Evolutionary conservation across 75 land plant species (phyloP).

Genomic region (Selaginella moellendorffii): DNA sequence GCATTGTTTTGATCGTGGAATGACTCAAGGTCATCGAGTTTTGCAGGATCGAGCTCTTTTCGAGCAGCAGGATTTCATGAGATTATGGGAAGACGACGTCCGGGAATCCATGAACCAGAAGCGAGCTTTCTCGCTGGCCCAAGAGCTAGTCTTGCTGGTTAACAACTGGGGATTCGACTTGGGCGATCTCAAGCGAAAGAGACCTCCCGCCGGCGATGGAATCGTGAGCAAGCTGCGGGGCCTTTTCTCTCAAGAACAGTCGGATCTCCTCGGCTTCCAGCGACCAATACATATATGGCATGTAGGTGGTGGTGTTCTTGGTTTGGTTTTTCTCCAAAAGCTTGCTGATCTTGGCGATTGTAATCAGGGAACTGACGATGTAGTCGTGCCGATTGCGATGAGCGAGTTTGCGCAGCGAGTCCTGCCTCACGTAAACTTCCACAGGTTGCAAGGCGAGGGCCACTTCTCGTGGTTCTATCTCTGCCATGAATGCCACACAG

Average conservation of each 20-base stretch:
- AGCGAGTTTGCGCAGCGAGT: constrained; percentile 43
- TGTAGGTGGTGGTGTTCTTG: constrained; percentile 26
- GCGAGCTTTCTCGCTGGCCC: constrained; percentile 45
- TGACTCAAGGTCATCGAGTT: background rate
- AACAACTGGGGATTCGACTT: constrained; percentile 76
- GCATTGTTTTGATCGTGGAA: background rate
- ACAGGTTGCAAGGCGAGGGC: constrained; percentile 65
- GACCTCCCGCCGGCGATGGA: background rate
- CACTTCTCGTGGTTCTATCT: constrained; percentile 79
- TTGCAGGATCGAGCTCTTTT: constrained; percentile 55
- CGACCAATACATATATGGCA: constrained; percentile 97
- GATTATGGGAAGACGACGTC: constrained; percentile 46
- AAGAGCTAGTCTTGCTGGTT: constrained; percentile 60
- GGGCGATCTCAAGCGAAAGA: constrained; percentile 41
- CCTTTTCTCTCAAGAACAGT: constrained; percentile 17
- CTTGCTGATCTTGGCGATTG: background rate
- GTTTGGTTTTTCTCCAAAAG: background rate
- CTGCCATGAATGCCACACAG: constrained; percentile 80
- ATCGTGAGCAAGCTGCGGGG: background rate
- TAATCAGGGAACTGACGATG: constrained; percentile 75
- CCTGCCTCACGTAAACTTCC: constrained; percentile 47
- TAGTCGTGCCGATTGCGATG: constrained; percentile 48
- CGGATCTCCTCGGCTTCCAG: constrained; percentile 34
- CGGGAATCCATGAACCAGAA: constrained; percentile 72
- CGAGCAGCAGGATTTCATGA: constrained; percentile 38